Percentiles rank a stretch among this genome's conserved stretches.
These are phyloP conservation scores for Penicillium sp. DNA, from an alignment of 2,329 filamentous ascomycete genomes.

Conservation along the genomic window DNA sequence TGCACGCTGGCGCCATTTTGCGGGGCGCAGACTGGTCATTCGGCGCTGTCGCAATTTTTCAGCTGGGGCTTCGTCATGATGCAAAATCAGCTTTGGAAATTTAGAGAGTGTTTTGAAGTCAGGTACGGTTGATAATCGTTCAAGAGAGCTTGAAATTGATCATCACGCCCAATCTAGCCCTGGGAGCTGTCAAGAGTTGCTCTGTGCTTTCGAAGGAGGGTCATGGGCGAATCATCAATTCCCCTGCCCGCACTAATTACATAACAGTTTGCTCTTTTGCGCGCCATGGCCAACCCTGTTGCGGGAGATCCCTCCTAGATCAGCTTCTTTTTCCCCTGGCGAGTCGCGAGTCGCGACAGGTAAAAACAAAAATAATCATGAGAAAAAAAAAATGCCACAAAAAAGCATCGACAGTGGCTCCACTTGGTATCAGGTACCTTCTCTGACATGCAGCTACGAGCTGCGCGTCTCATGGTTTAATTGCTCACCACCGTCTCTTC, in stretches of 20 bases:
- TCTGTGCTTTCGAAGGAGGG: slow-evolving; percentile 28
- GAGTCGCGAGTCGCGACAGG: too few species aligned
- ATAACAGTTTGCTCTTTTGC: slow-evolving; percentile 38
- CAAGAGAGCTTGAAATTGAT: slow-evolving; percentile 9
- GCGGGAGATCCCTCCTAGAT: slow-evolving; percentile 9
- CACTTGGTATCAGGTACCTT: slow-evolving; percentile 6
- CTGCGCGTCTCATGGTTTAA: neutral
- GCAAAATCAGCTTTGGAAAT: neutral
- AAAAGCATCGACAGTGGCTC: neutral
- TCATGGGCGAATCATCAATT: slow-evolving; percentile 34
- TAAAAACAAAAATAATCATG: slow-evolving; percentile 1
- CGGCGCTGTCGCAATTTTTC: slow-evolving; percentile 25
- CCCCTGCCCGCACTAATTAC: slow-evolving; percentile 37
- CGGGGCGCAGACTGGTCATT: slow-evolving; percentile 28
- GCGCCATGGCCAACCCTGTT: slow-evolving; percentile 14
- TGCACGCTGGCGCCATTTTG: slow-evolving; percentile 31
- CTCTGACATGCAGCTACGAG: slow-evolving; percentile 8
- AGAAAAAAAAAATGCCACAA: neutral
- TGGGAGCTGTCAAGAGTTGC: slow-evolving; percentile 33
- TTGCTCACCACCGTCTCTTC: neutral
- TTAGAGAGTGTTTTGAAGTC: neutral
- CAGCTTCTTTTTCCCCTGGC: neutral
- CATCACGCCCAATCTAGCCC: slow-evolving; percentile 21
- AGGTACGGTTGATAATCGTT: neutral
- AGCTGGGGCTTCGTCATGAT: neutral